These are phyloP conservation scores for Acanthamoeba rhysodes DNA, from an alignment of 208 protist species.

Conservation along the genomic window DNA sequence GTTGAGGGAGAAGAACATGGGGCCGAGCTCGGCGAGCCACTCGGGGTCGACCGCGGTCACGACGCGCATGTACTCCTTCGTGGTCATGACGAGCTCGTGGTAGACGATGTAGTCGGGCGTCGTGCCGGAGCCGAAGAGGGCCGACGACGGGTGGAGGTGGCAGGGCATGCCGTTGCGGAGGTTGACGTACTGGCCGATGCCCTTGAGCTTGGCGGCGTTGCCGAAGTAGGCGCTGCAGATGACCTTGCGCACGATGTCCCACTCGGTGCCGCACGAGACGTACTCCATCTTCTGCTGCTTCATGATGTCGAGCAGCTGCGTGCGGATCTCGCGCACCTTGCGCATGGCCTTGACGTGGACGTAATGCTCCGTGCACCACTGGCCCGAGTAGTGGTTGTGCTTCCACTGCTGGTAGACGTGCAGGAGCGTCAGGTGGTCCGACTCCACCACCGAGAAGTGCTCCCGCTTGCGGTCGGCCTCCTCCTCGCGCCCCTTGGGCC, in stretches of 20 bases:
- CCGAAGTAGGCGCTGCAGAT: slow-evolving; percentile 97
- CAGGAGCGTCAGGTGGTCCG: slow-evolving; percentile 99
- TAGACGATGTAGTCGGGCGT: slow-evolving; percentile 99
- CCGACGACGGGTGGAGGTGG: slow-evolving; percentile 97
- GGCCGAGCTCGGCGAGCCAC: slow-evolving; percentile 97
- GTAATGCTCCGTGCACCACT: slow-evolving; percentile 98
- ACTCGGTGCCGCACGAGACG: slow-evolving; percentile 89
- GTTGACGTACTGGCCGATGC: slow-evolving; percentile 98
- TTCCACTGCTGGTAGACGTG: slow-evolving; percentile 98
- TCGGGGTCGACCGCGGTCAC: slow-evolving; percentile 98
- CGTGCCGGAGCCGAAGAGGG: slow-evolving; percentile 96
- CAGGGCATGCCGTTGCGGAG: slow-evolving; percentile 97
- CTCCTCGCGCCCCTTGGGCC: slow-evolving; percentile 88
- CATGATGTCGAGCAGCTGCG: slow-evolving; percentile 98
- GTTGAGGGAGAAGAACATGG: slow-evolving; percentile 91
- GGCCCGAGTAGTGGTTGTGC: slow-evolving; percentile 92
- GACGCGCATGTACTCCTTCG: slow-evolving; percentile 97
- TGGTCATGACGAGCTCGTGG: slow-evolving; percentile 98
- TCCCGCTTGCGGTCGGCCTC: slow-evolving; percentile 92
- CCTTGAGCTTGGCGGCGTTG: slow-evolving; percentile 96
- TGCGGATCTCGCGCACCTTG: slow-evolving; percentile 94
- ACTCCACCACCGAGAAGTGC: slow-evolving; percentile 98
- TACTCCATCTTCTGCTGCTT: slow-evolving; percentile 86
- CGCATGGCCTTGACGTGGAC: slow-evolving; percentile 96
- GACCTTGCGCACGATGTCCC: slow-evolving; percentile 95